Base-by-base conservation (phyloP, 148 eudicot species). In the Vaccinium corymbosum region DNA sequence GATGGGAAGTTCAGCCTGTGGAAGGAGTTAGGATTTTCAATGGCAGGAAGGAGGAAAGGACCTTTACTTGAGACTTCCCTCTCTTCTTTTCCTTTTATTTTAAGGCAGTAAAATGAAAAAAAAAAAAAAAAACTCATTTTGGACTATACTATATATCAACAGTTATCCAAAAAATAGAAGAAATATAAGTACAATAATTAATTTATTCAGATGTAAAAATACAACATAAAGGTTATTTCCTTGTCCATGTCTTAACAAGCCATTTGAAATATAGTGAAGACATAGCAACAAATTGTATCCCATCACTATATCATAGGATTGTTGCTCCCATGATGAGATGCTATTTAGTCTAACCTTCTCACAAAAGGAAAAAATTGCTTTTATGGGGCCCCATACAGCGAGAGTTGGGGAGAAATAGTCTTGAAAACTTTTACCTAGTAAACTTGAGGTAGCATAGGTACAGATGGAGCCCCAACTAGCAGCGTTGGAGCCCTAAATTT, bases 21-120 rank as follows among this genome's bases (percentile, higher is more conserved):
- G 56, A 74, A 64, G 52, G 73, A 84, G 19, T 62, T 78, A 77
- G 38, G 48, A 49, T 78, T 66, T 79, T 56, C 62, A 62, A 35
- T 38, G 25, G 55, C 61, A 0, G 25, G 16, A 53, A 52, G 53
- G 46, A 61, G 9, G 35, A 84, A 68, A 50, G 15, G 25, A 49
- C 50, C 3, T 56, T 4, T 2, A 25, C 50, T 38, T 13, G 22
- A 12, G 76, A n/a, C 8, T 78, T 80, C 14, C 3, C 8, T 17
- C 49, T 64, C 29, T 20, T 66, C 10, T 13, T 38, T 20, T 14
- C 16, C 1, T 62, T 83, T 46, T 15, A 35, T 35, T n/a, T 76
- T 46, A 8, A 22, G 11, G 29, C 25, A 50, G 13, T n/a, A 78
- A 5, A 78, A 7, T 11, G 38, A 3, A 2, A 35, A 35, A 2